Percentiles rank a stretch among this genome's conserved stretches.
phyloP scores from a whole-genome alignment of 495 filamentous ascomycete species.

The Pseudomonodictys pantanalensis region DNA sequence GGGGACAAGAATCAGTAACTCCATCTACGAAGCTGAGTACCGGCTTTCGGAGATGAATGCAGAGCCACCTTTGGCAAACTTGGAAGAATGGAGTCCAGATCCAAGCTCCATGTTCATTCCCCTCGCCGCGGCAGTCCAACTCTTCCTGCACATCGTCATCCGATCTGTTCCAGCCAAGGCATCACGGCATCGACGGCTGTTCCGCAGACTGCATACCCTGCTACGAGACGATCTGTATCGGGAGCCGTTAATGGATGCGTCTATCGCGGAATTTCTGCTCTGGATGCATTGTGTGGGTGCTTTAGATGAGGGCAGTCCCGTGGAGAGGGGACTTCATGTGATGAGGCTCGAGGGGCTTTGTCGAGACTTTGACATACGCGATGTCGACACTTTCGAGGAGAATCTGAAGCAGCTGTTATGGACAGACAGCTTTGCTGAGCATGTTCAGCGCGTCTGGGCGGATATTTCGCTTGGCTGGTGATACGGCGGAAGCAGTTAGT shows the following conservation, averaged over 20 bases:
- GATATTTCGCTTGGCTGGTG: too few relatives aligned
- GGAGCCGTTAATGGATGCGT: not conserved
- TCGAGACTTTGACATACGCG: not conserved
- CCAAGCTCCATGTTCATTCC: not conserved
- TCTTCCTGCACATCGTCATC: slow-evolving; percentile 2
- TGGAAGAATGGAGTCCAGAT: too few relatives aligned
- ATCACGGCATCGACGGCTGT: not conserved
- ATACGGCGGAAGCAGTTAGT: too few relatives aligned
- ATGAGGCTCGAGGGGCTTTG: not conserved
- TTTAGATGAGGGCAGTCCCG: not conserved
- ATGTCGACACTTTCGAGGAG: not conserved
- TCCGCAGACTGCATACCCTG: not conserved
- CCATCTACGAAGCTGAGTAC: slow-evolving; percentile 5
- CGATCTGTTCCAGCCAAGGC: slow-evolving; percentile 4
- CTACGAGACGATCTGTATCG: not conserved
- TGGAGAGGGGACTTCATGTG: not conserved
- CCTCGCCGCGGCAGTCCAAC: slow-evolving; percentile 1
- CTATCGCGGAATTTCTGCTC: not conserved
- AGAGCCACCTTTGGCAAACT: not conserved
- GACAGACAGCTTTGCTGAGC: too few relatives aligned
- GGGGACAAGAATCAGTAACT: not conserved
- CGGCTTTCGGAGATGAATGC: not conserved
- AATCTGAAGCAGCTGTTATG: not conserved
- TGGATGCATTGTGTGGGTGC: not conserved
- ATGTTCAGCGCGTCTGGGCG: too few relatives aligned